phyloP scores from a whole-genome alignment of 345 rosid species.

The Populus pruinosa region DNA sequence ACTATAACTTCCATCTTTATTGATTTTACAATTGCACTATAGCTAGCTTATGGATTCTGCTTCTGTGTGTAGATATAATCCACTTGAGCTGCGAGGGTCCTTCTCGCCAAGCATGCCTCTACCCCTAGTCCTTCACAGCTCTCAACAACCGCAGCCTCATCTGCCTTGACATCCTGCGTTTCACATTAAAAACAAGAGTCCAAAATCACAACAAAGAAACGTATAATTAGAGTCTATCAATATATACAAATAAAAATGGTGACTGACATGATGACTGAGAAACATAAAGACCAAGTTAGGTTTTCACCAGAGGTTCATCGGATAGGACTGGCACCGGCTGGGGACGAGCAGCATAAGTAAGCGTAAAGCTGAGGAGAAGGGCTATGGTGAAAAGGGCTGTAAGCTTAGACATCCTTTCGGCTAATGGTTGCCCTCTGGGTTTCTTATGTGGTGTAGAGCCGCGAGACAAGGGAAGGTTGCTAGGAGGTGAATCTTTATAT shows the following conservation, averaged over 20 bases:
- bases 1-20: neutral
- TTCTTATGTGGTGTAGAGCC: neutral
- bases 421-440: neutral
- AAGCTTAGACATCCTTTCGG: constrained; percentile 23
- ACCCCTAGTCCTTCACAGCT: neutral
- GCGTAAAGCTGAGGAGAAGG: constrained; percentile 24
- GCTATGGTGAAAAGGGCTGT: constrained; percentile 16
- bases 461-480: neutral
- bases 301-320: neutral
- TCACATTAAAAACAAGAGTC: neutral
- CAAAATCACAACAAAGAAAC: neutral
- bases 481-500: neutral
- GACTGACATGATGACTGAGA: neutral
- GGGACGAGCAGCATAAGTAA: constrained; percentile 15
- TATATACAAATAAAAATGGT: neutral
- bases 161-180: constrained; percentile 19
- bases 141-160: neutral
- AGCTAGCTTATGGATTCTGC: neutral
- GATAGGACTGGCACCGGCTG: constrained; percentile 1
- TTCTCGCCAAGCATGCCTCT: constrained; percentile 14
- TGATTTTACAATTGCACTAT: neutral
- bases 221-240: neutral
- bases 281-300: neutral
- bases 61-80: constrained; percentile 25
- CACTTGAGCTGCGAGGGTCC: constrained; percentile 11